Conservation (phyloP, 2,329 filamentous ascomycete genomes). For the Hypoxylon sp. region DNA sequence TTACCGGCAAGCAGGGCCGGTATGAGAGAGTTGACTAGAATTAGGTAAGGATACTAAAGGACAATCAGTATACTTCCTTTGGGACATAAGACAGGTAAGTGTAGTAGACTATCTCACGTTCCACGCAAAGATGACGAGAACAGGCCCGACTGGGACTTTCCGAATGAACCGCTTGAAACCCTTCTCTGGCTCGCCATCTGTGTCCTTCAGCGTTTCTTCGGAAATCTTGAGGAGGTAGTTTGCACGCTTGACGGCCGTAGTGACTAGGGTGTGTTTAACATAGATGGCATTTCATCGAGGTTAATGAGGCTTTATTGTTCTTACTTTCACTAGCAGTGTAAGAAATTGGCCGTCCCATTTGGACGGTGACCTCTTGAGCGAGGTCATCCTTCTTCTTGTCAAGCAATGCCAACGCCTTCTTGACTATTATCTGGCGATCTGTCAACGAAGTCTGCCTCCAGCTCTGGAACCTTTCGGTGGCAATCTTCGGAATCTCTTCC, state of each 20-base stretch:
- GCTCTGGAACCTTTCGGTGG: slow-evolving; percentile 79
- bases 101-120: slow-evolving; percentile 72
- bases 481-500: slow-evolving; percentile 75
- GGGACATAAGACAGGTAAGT: background rate
- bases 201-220: slow-evolving; percentile 81
- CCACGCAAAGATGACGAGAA: slow-evolving; percentile 93
- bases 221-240: slow-evolving; percentile 89
- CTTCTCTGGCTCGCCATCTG: slow-evolving; percentile 83
- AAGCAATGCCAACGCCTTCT: slow-evolving; percentile 80
- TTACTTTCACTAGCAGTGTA: slow-evolving; percentile 80
- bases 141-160: slow-evolving; percentile 88
- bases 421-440: slow-evolving; percentile 83
- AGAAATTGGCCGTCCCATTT: slow-evolving; percentile 94
- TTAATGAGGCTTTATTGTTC: background rate
- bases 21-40: slow-evolving; percentile 90
- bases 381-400: slow-evolving; percentile 80
- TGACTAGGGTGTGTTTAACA: slow-evolving; percentile 57
- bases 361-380: slow-evolving; percentile 85
- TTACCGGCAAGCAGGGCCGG: slow-evolving; percentile 93
- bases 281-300: background rate
- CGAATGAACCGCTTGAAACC: slow-evolving; percentile 92
- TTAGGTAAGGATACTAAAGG: slow-evolving; percentile 88
- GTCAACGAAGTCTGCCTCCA: slow-evolving; percentile 81
- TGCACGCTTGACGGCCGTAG: slow-evolving; percentile 85
- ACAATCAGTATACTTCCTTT: slow-evolving; percentile 27